Percentiles rank a stretch among this genome's conserved stretches.
Conservation (phyloP, 768 basidiomycete species). For the Trametes cinnabarina region DNA sequence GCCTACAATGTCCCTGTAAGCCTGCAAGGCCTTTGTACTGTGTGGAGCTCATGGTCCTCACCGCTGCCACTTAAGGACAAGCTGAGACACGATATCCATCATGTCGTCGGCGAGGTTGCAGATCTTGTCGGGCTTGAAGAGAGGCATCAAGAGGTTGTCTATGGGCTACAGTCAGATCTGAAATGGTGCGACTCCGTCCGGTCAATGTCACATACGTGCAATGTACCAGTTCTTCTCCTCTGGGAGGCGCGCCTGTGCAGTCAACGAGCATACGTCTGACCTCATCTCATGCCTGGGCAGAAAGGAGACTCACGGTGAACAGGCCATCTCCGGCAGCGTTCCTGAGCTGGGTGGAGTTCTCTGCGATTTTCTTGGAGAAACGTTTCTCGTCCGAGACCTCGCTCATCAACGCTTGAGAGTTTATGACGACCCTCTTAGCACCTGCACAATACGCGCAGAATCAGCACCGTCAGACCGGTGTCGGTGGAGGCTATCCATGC, state of each 20-base stretch:
- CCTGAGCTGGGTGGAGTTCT: slow-evolving; percentile 36
- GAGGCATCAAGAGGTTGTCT: slow-evolving; percentile 42
- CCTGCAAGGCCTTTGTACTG: not conserved
- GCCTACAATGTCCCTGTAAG: slow-evolving; percentile 26
- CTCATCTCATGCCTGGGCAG: not conserved
- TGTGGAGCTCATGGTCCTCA: slow-evolving; percentile 10
- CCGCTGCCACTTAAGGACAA: slow-evolving; percentile 45
- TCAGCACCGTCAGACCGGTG: no score
- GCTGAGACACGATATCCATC: slow-evolving; percentile 45
- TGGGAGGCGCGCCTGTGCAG: slow-evolving; percentile 30
- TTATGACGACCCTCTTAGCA: slow-evolving; percentile 29
- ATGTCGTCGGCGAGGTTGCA: slow-evolving; percentile 47
- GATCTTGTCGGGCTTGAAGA: slow-evolving; percentile 41
- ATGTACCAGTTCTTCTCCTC: slow-evolving; percentile 47
- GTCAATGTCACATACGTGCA: slow-evolving; percentile 35
- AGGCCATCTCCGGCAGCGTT: slow-evolving; percentile 40
- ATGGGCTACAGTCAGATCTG: not conserved
- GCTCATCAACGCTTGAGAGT: slow-evolving; percentile 36
- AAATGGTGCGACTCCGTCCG: not conserved
- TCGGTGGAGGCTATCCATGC: no score
- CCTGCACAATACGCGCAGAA: slow-evolving; percentile 19
- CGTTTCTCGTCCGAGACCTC: slow-evolving; percentile 43
- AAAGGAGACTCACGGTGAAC: slow-evolving; percentile 35
- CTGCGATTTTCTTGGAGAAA: slow-evolving; percentile 40
- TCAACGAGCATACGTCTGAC: slow-evolving; percentile 15